Conservation (phyloP, 2,329 filamentous ascomycete species). For the Xylaria polymorpha region DNA sequence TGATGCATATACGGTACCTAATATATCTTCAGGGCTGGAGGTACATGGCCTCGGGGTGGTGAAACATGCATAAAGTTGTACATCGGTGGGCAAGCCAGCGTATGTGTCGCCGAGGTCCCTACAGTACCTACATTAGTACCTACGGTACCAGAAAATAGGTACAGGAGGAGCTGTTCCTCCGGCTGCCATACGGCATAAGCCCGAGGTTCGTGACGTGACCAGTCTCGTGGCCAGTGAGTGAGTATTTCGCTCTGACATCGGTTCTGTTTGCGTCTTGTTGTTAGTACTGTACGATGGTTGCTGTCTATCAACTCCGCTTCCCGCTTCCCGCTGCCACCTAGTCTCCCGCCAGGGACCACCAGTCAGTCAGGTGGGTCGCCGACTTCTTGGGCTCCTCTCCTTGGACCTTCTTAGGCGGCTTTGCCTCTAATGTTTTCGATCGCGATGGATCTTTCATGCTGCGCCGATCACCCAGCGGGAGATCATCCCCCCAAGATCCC, state of each 20-base stretch:
- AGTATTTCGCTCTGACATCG: constrained; percentile 4
- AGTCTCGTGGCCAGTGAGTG: not conserved
- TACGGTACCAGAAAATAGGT: not conserved
- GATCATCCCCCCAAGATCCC: constrained; percentile 6
- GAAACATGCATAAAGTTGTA: constrained; percentile 8
- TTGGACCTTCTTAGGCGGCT: constrained; percentile 3
- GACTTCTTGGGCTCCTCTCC: constrained; percentile 1
- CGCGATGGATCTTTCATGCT: constrained; percentile 7
- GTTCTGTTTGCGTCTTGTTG: constrained; percentile 9
- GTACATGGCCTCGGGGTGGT: not conserved
- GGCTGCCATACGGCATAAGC: constrained; percentile 1
- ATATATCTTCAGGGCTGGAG: too few relatives aligned
- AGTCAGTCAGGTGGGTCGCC: constrained; percentile 23
- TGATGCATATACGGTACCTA: not conserved
- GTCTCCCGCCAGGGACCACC: constrained; percentile 18
- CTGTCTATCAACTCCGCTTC: constrained; percentile 12
- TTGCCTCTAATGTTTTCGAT: constrained; percentile 22
- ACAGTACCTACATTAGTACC: not conserved
- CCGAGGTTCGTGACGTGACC: constrained; percentile 3
- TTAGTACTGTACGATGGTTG: too few relatives aligned
- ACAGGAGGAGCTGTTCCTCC: constrained; percentile 3
- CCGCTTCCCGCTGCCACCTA: constrained; percentile 23
- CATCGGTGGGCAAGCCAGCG: not conserved
- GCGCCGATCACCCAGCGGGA: constrained; percentile 23
- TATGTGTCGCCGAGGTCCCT: not conserved